Conservation (phyloP, 2,329 filamentous ascomycete genomes). For the Neocucurbitaria cava region DNA sequence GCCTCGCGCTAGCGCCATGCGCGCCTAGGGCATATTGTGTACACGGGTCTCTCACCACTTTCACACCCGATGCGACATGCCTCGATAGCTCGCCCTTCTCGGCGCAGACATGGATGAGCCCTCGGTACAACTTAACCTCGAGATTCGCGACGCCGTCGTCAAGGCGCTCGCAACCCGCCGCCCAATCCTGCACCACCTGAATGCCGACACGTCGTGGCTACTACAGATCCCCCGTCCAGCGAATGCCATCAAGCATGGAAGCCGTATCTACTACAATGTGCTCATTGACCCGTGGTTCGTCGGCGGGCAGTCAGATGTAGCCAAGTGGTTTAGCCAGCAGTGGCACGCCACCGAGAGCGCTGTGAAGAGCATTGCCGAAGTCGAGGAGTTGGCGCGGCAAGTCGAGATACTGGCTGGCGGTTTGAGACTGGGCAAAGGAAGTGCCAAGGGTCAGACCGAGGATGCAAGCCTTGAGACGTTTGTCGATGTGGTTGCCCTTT, state of each 20-base stretch:
- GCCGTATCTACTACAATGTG: constrained; percentile 66
- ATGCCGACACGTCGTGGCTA: constrained; percentile 72
- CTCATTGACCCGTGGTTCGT: constrained; percentile 71
- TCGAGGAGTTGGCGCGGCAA: constrained; percentile 60
- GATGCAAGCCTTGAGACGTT: constrained; percentile 38
- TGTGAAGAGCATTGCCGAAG: constrained; percentile 62
- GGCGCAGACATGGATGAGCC: constrained; percentile 41
- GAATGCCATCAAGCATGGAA: constrained; percentile 49
- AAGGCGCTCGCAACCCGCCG: constrained; percentile 52
- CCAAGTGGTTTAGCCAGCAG: constrained; percentile 70
- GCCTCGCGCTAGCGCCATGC: constrained; percentile 19
- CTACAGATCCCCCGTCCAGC: constrained; percentile 67
- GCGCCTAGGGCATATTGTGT: constrained; percentile 5
- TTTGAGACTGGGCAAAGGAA: constrained; percentile 26
- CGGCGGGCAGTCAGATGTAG: constrained; percentile 68
- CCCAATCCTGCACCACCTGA: constrained; percentile 68
- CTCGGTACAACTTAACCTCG: constrained; percentile 51
- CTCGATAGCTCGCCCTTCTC: constrained; percentile 20
- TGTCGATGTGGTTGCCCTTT: constrained; percentile 67
- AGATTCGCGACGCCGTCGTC: constrained; percentile 51
- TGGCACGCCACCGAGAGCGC: constrained; percentile 65
- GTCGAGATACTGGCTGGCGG: constrained; percentile 55
- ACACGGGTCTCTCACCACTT: neutral
- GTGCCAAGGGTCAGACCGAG: constrained; percentile 11
- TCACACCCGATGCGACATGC: constrained; percentile 21